Conservation (phyloP, 257 asterid species). For the Avicennia marina region DNA sequence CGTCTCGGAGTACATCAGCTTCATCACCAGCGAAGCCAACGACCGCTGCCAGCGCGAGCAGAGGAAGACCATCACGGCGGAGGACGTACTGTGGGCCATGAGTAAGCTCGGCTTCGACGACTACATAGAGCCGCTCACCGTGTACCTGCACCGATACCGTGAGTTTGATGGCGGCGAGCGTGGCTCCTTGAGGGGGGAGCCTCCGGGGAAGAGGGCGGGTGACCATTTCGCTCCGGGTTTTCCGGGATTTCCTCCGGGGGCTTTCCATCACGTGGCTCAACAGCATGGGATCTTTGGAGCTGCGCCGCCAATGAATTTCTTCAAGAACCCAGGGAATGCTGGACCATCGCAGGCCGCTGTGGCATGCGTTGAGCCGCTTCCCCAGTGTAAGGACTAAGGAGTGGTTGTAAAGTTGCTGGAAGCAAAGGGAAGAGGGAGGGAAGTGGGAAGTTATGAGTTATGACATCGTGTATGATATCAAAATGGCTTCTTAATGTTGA, state of each 20-base stretch:
- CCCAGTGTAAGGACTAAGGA: constrained; percentile 51
- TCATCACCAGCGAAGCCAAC: constrained; percentile 92
- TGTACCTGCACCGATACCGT: constrained; percentile 72
- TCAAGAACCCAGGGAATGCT: constrained; percentile 41
- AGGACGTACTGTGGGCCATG: constrained; percentile 96
- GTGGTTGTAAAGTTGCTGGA: constrained; percentile 27
- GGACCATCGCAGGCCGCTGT: constrained; percentile 42
- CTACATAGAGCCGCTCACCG: constrained; percentile 84
- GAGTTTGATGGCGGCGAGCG: constrained; percentile 76
- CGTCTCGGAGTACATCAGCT: constrained; percentile 89
- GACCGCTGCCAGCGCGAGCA: constrained; percentile 93
- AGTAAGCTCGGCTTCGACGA: constrained; percentile 87
- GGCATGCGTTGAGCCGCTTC: constrained; percentile 38
- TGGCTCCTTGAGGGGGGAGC: constrained; percentile 55
- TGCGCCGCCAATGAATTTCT: constrained; percentile 41
- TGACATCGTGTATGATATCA: not conserved
- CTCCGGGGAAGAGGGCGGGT: constrained; percentile 43
- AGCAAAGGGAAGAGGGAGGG: not conserved
- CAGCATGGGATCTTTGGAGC: constrained; percentile 47
- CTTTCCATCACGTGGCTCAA: constrained; percentile 43
- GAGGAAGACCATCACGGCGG: constrained; percentile 91
- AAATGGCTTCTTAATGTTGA: not conserved
- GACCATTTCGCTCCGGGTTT: constrained; percentile 39
- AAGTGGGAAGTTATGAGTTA: too few relatives aligned
- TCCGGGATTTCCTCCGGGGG: constrained; percentile 26